Conservation (phyloP, 106 monocot species). For the Allium fistulosum region DNA sequence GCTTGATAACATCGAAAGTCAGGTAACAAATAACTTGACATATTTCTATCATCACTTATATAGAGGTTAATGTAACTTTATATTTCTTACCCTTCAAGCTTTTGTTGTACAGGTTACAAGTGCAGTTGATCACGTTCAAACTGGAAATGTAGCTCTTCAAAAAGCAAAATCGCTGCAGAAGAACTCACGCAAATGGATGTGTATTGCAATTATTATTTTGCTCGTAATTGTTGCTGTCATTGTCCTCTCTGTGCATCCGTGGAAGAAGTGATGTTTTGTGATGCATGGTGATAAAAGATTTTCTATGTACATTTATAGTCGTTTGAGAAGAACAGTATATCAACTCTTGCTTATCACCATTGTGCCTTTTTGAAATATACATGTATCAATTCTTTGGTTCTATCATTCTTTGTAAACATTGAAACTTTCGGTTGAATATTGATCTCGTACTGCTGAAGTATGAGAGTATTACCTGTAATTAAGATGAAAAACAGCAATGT, state of each 20-base stretch:
- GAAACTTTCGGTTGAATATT: too few relatives aligned
- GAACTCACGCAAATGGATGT: conserved; percentile 93
- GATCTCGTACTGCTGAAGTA: too few relatives aligned
- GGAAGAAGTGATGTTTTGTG: conserved; percentile 23
- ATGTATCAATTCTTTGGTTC: too few relatives aligned
- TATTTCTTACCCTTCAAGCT: neutral
- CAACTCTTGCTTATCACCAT: too few relatives aligned
- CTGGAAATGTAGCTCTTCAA: conserved; percentile 62
- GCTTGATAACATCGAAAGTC: conserved; percentile 20
- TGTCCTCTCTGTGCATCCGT: conserved; percentile 67
- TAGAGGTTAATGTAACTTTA: too few relatives aligned
- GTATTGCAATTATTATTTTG: conserved; percentile 84
- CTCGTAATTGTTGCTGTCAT: conserved; percentile 62
- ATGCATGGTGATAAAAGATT: too few relatives aligned
- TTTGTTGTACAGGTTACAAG: conserved; percentile 50
- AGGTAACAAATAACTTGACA: neutral
- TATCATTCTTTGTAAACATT: too few relatives aligned
- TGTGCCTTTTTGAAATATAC: too few relatives aligned
- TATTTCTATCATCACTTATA: neutral
- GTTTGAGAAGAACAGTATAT: too few relatives aligned
- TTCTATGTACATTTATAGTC: too few relatives aligned
- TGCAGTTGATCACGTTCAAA: conserved; percentile 81
- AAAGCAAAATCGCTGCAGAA: conserved; percentile 81
- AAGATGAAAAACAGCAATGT: too few relatives aligned
- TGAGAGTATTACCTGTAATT: too few relatives aligned